Percentiles rank a stretch among this genome's conserved stretches.
These are phyloP conservation scores for Diatrype stigma DNA, from an alignment of 2,329 filamentous ascomycete species.

Conservation along the genomic window DNA sequence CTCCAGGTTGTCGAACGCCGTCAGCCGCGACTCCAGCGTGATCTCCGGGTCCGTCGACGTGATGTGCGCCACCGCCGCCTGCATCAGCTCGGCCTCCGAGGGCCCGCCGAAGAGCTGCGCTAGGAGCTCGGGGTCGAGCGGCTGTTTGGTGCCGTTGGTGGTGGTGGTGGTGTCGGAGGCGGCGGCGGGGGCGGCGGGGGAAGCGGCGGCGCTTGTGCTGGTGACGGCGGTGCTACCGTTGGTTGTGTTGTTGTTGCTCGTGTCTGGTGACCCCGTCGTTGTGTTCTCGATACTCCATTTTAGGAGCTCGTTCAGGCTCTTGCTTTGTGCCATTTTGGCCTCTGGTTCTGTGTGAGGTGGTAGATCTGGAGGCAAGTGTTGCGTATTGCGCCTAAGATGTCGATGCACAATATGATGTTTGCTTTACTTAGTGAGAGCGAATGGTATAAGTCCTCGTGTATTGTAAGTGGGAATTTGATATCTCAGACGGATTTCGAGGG, in stretches of 20 bases:
- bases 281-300: conserved; percentile 66
- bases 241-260: conserved; percentile 6
- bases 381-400: background rate
- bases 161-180: no score
- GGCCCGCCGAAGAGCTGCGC: conserved; percentile 75
- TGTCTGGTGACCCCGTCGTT: background rate
- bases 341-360: conserved; percentile 1
- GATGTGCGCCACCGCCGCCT: conserved; percentile 74
- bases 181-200: conserved; percentile 22
- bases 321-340: conserved; percentile 45
- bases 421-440: no score
- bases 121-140: conserved; percentile 67
- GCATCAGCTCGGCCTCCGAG: conserved; percentile 90
- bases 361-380: background rate
- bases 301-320: conserved; percentile 68
- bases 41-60: conserved; percentile 56
- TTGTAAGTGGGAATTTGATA: no score
- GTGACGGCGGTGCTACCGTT: conserved; percentile 23
- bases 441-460: no score
- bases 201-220: background rate
- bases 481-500: no score
- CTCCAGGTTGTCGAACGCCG: conserved; percentile 92
- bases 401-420: background rate
- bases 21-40: conserved; percentile 69
- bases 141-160: conserved; percentile 23